phyloP scores from a whole-genome alignment of 1,284 basidiomycete species.

The Cutaneotrichosporon dermatis region DNA sequence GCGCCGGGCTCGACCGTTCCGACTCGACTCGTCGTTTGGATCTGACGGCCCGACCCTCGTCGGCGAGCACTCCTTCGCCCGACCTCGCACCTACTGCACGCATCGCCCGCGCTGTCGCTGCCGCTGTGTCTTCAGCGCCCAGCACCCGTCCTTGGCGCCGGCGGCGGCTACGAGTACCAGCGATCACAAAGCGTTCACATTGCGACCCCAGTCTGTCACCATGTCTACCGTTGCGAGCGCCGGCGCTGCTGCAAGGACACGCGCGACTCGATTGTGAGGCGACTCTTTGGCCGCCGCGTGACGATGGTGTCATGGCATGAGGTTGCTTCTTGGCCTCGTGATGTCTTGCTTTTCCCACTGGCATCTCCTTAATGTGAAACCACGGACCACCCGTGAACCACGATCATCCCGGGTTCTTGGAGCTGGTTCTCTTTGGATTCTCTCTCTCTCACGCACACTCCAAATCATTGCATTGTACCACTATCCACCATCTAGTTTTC shows the following conservation, averaged over 20 bases:
- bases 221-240: neutral
- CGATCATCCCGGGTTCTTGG: neutral
- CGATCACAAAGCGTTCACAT: neutral
- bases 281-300: slow-evolving; percentile 16
- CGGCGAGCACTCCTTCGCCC: slow-evolving; percentile 2
- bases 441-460: neutral
- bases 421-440: neutral
- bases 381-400: neutral
- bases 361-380: neutral
- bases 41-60: slow-evolving; percentile 37
- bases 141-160: slow-evolving; percentile 1
- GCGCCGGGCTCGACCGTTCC: slow-evolving; percentile 46
- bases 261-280: slow-evolving; percentile 14
- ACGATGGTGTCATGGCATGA: neutral
- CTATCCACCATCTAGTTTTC: slow-evolving; percentile 1
- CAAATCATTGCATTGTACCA: slow-evolving; percentile 4
- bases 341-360: neutral
- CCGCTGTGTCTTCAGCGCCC: neutral
- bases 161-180: neutral
- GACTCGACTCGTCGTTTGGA: slow-evolving; percentile 48
- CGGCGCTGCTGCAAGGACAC: slow-evolving; percentile 2
- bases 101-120: neutral
- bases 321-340: neutral
- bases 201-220: slow-evolving; percentile 2
- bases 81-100: neutral